phyloP scores from a whole-genome alignment of 306 rosid genomes.

The Cicer bijugum region DNA sequence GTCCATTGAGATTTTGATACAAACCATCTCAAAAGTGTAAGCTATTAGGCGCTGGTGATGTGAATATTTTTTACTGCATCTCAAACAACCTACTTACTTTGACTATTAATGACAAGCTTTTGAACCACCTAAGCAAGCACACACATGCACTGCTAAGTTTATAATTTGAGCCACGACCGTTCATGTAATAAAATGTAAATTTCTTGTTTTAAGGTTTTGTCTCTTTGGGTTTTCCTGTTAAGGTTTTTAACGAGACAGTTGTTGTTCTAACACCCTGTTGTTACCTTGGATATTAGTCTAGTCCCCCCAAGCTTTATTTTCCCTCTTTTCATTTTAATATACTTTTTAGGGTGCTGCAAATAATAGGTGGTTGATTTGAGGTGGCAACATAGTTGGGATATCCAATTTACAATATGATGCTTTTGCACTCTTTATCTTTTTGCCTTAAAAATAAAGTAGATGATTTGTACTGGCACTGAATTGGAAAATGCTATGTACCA shows the following conservation, averaged over 20 bases:
- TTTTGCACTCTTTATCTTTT: too few relatives aligned
- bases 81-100: constrained; percentile 5
- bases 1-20: constrained; percentile 16
- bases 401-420: too few relatives aligned
- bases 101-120: constrained; percentile 26
- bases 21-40: constrained; percentile 12
- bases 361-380: too few relatives aligned
- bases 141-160: background rate
- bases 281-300: too few relatives aligned
- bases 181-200: background rate
- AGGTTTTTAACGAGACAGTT: too few relatives aligned
- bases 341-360: too few relatives aligned
- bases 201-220: constrained; percentile 7
- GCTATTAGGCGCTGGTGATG: background rate
- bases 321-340: too few relatives aligned
- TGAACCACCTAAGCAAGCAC: background rate
- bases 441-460: background rate
- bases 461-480: constrained; percentile 13
- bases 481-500: constrained; percentile 16
- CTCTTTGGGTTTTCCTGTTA: too few relatives aligned
- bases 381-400: too few relatives aligned
- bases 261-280: too few relatives aligned
- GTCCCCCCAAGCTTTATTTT: too few relatives aligned
- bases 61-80: constrained; percentile 17
- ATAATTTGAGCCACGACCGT: constrained; percentile 13